These are phyloP conservation scores for Claviceps cyperi DNA, from an alignment of 2,329 filamentous ascomycete species.

Conservation along the genomic window DNA sequence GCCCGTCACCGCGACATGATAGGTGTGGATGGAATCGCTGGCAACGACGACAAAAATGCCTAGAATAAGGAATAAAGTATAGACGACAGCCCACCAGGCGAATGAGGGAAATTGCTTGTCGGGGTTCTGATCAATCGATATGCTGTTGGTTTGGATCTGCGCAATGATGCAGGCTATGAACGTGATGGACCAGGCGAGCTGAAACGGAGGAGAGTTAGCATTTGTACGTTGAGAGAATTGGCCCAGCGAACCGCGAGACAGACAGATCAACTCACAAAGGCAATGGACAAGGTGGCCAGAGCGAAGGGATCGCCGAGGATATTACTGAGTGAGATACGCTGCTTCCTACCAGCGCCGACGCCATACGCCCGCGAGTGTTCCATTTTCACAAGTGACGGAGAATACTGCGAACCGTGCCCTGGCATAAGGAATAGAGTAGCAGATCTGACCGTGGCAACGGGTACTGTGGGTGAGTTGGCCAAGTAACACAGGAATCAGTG, in stretches of 20 bases:
- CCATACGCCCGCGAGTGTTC: slow-evolving; percentile 50
- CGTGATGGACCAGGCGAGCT: slow-evolving; percentile 92
- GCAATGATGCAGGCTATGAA: slow-evolving; percentile 78
- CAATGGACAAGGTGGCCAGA: slow-evolving; percentile 83
- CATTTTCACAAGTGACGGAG: slow-evolving; percentile 70
- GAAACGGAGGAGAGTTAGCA: background rate
- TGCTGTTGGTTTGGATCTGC: slow-evolving; percentile 30
- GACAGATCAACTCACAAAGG: slow-evolving; percentile 36
- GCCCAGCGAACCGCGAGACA: background rate
- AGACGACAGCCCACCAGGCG: slow-evolving; percentile 83
- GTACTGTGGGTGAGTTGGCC: background rate
- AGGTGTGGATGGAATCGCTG: slow-evolving; percentile 71
- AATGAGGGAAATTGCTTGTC: slow-evolving; percentile 57
- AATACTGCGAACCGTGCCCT: slow-evolving; percentile 57
- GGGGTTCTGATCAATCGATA: slow-evolving; percentile 7
- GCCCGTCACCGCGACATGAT: slow-evolving; percentile 81
- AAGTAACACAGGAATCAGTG: background rate
- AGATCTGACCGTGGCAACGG: background rate
- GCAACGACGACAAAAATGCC: slow-evolving; percentile 73
- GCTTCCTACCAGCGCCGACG: slow-evolving; percentile 42
- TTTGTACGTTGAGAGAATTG: background rate
- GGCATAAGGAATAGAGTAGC: slow-evolving; percentile 44
- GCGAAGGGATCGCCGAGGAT: slow-evolving; percentile 95
- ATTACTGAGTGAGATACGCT: slow-evolving; percentile 54
- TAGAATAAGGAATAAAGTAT: slow-evolving; percentile 68